phyloP scores from a whole-genome alignment of 139 green algal genomes.

The Zygnema cylindricum region DNA sequence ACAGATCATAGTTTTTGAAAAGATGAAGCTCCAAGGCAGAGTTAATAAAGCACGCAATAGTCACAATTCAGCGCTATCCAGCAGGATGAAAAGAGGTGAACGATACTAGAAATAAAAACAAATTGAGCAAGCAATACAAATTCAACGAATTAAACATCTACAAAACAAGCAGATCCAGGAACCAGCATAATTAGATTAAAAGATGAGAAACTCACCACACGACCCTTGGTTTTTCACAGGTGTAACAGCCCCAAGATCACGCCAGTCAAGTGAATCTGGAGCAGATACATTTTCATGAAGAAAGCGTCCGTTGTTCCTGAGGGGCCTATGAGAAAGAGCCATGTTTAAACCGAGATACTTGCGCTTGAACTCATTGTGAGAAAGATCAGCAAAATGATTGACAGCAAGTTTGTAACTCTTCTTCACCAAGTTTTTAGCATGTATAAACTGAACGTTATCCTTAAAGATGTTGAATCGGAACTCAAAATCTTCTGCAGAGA shows the following conservation, averaged over 20 bases:
- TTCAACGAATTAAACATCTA: neutral
- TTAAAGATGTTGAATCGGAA: conserved; percentile 74
- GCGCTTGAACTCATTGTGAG: conserved; percentile 82
- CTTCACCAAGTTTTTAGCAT: conserved; percentile 75
- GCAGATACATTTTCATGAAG: conserved; percentile 58
- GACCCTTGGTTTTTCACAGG: conserved; percentile 92
- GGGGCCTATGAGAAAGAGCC: neutral
- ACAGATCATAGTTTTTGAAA: no score
- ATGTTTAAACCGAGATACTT: conserved; percentile 62
- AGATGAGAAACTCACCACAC: conserved; percentile 75
- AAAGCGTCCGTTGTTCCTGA: conserved; percentile 33
- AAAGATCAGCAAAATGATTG: conserved; percentile 86
- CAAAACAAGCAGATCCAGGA: neutral
- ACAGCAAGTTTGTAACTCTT: conserved; percentile 76
- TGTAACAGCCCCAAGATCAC: conserved; percentile 78
- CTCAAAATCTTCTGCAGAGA: conserved; percentile 12
- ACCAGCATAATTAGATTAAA: neutral
- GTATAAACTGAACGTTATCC: conserved; percentile 82
- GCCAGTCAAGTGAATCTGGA: conserved; percentile 82
- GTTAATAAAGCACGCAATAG: no score
- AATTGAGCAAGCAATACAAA: neutral
- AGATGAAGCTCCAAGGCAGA: no score
- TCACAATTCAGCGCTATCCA: no score
- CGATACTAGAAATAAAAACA: neutral
- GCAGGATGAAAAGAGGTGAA: no score